These are phyloP conservation scores for Dalbergia cultrata DNA, from an alignment of 306 rosid genomes.

Conservation along the genomic window DNA sequence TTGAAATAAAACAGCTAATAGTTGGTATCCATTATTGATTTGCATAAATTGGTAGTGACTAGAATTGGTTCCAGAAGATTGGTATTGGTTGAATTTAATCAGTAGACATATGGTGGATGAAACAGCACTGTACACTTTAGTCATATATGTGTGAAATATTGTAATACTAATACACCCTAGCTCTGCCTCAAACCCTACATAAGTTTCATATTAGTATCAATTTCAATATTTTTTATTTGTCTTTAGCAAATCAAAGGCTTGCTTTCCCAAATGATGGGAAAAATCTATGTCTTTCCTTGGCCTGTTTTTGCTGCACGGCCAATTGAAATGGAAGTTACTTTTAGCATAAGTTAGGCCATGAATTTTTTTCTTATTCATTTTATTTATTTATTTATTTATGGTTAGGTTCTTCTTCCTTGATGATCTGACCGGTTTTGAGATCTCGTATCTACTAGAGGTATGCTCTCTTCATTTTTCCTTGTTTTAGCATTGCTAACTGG, in stretches of 20 bases:
- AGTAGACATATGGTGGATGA: neutral
- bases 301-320: conserved; percentile 1
- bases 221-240: neutral
- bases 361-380: neutral
- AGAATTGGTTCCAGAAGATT: no score
- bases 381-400: conserved; percentile 15
- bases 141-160: neutral
- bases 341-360: conserved; percentile 29
- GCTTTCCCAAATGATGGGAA: conserved; percentile 3
- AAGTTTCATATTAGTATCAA: neutral
- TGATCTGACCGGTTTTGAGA: conserved; percentile 90
- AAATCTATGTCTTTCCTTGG: neutral
- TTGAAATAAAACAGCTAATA: neutral
- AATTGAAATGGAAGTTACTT: conserved; percentile 28
- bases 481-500: conserved; percentile 26
- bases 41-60: neutral
- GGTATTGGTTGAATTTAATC: no score
- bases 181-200: neutral
- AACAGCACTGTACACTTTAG: neutral
- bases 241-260: conserved; percentile 18
- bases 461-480: conserved; percentile 11
- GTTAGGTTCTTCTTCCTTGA: conserved; percentile 95
- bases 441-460: conserved; percentile 84
- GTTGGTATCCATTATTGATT: neutral
- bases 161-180: neutral